These are phyloP conservation scores for Ophiostoma sp. DNA, from an alignment of 2,329 filamentous ascomycete species.

Conservation along the genomic window DNA sequence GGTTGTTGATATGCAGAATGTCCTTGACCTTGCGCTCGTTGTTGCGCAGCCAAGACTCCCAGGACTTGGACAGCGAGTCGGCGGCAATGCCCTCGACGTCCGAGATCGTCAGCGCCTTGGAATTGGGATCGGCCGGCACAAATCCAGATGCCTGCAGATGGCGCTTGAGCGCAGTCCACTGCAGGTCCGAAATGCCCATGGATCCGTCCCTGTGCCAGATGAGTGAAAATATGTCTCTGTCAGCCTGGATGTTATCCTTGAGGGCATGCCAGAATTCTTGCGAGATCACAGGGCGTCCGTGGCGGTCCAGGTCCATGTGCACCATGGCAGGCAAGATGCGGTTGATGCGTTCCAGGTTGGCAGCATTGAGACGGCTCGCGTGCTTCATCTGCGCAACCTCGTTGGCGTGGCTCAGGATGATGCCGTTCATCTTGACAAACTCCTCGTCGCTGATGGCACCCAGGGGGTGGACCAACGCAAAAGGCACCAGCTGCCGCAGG, in stretches of 20 bases:
- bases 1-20: conserved; percentile 25
- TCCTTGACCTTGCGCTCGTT: conserved; percentile 43
- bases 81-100: conserved; percentile 33
- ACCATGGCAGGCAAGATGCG: conserved; percentile 52
- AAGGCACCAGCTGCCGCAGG: conserved; percentile 28
- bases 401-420: conserved; percentile 28
- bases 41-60: conserved; percentile 49
- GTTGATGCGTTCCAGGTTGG: conserved; percentile 42
- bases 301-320: conserved; percentile 47
- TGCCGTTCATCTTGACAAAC: conserved; percentile 29
- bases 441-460: conserved; percentile 29
- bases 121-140: conserved; percentile 29
- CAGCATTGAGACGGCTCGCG: conserved; percentile 35
- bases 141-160: conserved; percentile 36
- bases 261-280: conserved; percentile 63
- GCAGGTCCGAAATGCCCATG: conserved; percentile 41
- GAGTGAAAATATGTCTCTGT: conserved; percentile 45
- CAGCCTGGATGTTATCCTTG: conserved; percentile 47
- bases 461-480: conserved; percentile 27
- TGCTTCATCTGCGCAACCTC: conserved; percentile 32
- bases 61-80: conserved; percentile 38
- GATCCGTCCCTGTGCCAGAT: conserved; percentile 39
- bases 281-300: conserved; percentile 51
- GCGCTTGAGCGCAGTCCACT: conserved; percentile 44
- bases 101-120: conserved; percentile 32